A percentile compares a stretch with the other conserved stretches of the same genome.
Conservation (phyloP, 805 yeast species). For the Candida glaebosa region DNA sequence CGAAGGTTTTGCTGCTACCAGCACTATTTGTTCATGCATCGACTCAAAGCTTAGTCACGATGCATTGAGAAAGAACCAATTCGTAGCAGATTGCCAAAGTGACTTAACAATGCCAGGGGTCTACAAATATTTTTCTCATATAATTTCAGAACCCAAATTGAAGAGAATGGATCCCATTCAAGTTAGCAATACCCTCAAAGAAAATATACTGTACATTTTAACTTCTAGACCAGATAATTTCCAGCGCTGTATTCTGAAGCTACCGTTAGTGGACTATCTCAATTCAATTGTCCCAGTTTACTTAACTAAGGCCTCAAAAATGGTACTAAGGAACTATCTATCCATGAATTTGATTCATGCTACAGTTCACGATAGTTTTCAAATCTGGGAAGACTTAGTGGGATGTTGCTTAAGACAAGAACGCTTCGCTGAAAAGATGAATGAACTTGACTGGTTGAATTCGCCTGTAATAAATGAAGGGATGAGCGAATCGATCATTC, state of each 20-base stretch:
- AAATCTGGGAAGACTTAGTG: conserved; percentile 9
- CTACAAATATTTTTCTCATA: conserved; percentile 7
- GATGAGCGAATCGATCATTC: conserved; percentile 2
- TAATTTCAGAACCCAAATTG: conserved; percentile 3
- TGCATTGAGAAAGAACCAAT: conserved; percentile 5
- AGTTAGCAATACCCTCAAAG: not conserved
- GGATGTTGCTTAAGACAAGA: conserved; percentile 11
- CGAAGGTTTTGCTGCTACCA: not conserved
- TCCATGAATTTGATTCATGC: conserved; percentile 8
- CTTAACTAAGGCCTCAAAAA: conserved; percentile 2
- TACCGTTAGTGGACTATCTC: not conserved
- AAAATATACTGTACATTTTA: not conserved
- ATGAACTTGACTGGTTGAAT: conserved; percentile 8
- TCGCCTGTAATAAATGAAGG: conserved; percentile 5
- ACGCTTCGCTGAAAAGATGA: conserved; percentile 11
- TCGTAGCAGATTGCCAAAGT: conserved; percentile 5
- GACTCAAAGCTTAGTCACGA: conserved; percentile 5
- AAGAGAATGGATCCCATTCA: not conserved
- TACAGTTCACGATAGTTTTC: conserved; percentile 4
- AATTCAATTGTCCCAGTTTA: not conserved
- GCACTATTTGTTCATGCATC: not conserved
- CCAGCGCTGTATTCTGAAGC: conserved; percentile 10
- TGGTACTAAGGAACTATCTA: conserved; percentile 7
- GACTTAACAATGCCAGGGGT: conserved; percentile 5
- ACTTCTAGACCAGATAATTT: conserved; percentile 3